Conservation (phyloP, 805 yeast genomes). For the Candida mattraensis region DNA sequence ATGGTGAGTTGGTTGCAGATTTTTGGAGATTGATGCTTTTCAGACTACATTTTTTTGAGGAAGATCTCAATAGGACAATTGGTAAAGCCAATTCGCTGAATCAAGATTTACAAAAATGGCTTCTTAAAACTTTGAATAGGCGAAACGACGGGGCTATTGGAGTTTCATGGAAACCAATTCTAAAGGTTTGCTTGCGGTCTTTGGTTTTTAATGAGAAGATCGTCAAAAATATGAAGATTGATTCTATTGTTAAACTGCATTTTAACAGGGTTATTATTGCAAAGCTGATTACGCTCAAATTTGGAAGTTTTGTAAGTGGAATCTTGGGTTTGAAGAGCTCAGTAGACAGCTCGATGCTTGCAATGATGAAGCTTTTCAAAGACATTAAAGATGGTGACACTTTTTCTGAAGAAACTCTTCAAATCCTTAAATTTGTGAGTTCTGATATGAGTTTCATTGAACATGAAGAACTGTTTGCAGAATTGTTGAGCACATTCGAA, state of each 20-base stretch:
- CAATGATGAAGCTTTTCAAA: constrained; percentile 18
- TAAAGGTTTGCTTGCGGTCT: constrained; percentile 16
- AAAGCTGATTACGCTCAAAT: constrained; percentile 19
- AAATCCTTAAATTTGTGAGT: constrained; percentile 20
- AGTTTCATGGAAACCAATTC: constrained; percentile 16
- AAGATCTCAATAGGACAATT: constrained; percentile 16
- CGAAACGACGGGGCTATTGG: constrained; percentile 1
- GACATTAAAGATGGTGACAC: constrained; percentile 10
- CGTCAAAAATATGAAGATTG: constrained; percentile 11
- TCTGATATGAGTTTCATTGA: constrained; percentile 26
- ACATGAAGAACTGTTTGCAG: constrained; percentile 21
- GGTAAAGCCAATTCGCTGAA: constrained; percentile 15
- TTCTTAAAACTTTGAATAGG: constrained; percentile 15
- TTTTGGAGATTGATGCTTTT: constrained; percentile 9
- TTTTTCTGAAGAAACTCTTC: constrained; percentile 15
- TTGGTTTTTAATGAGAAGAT: constrained; percentile 15
- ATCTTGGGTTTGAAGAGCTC: constrained; percentile 13
- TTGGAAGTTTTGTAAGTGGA: constrained; percentile 14
- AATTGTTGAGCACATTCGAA: constrained; percentile 23
- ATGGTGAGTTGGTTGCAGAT: constrained; percentile 6
- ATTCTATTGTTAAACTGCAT: constrained; percentile 23
- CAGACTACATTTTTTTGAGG: constrained; percentile 14
- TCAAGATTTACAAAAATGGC: constrained; percentile 12
- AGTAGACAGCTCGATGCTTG: constrained; percentile 18
- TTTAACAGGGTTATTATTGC: constrained; percentile 25